Evolutionary conservation across 805 yeast genomes (phyloP), one percentile per base, ranked within the genome.

Genomic region (Saccharomyces eubayanus): DNA sequence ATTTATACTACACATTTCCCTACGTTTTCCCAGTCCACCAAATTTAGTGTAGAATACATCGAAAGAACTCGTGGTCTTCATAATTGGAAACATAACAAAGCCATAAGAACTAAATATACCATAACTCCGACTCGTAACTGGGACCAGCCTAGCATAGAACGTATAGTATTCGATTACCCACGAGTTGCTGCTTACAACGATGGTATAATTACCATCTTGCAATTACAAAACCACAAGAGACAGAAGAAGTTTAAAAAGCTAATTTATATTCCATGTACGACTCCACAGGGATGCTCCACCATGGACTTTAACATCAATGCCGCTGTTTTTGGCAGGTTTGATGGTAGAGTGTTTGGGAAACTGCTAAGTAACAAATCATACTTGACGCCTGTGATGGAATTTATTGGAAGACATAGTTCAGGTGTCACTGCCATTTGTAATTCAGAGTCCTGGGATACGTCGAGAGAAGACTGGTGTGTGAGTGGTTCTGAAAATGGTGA

Each of bases 261-360:
- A 11, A 63, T 70, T 14, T 70, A 69, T 54, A 67, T 70, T 28
- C 73, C 72, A 3, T 69, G 73, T 50, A 67, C 71, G 2, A 67
- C 72, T 2, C 73, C 73, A 16, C 70, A 67, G 50, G 72, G 72
- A 12, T 68, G 72, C 49, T 67, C 72, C 2, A 67, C 71, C 1
- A 68, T 68, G 67, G 62, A 69, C 58, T 66, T 69, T 41, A 65
- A 63, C 47, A 60, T 67, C 11, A 63, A 65, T 47, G 67, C 70
- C 1, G 71, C 71, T 1, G 68, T 68, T 0, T 69, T 69, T 54
- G 73, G 73, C 9, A 66, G 71, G 31, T 68, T 65, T 30, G 72
- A 69, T 53, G 73, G 73, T 8, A 62, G 69, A 49, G 64, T 70
- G 1, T 69, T 62, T 46, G 70, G 71, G 6, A 69, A 69, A 55